Evolutionary conservation across 306 rosid genomes (phyloP), one percentile per base, ranked within the genome.

Genomic region (Casuarina equisetifolia): DNA sequence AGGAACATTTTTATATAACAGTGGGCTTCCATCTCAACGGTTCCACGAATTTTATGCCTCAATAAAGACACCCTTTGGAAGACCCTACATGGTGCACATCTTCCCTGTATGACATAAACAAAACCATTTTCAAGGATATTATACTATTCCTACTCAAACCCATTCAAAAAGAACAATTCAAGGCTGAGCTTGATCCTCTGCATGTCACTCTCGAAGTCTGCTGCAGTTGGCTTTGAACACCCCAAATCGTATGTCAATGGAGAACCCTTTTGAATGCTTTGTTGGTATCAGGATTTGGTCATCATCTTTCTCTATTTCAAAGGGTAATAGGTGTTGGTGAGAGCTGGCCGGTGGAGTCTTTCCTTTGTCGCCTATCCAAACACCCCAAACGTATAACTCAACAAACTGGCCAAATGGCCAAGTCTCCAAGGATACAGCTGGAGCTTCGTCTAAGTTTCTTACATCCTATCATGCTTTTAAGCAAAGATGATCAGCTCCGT

Each of bases 401-500:
- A 57, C 76, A 57, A 63, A 42, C 35, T 85, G 74, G 83, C 79
- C 82, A 81, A 54, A 77, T 83, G 88, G 88, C 79, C 78, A 49
- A 50, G 74, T 83, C 72, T 61, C 69, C 54, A 82, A 55, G 77
- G 55, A 81, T 73, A 74, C 80, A 81, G 85, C 79, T 85, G 80
- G 66, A 68, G 44, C 42, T 69, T 46, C 43, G 49, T 25, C 66
- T 73, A 36, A 62, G 76, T 40, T 58, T 75, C 36, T 50, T 46
- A 15, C 58, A 20, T 67, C 72, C 35, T 58, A 61, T 73, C 63
- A 85, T 80, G 76, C 98, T 93, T 93, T 79, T 35, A 91, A 90
- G 98, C 96, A 86, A 93, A 91, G 97, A 80, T 85, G 90, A 62
- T 59, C 52, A 16, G 64, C 75, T 77, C 76, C 43, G 67, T 45